phyloP scores from a whole-genome alignment of 2,329 filamentous ascomycete species.

The Alternaria solani region DNA sequence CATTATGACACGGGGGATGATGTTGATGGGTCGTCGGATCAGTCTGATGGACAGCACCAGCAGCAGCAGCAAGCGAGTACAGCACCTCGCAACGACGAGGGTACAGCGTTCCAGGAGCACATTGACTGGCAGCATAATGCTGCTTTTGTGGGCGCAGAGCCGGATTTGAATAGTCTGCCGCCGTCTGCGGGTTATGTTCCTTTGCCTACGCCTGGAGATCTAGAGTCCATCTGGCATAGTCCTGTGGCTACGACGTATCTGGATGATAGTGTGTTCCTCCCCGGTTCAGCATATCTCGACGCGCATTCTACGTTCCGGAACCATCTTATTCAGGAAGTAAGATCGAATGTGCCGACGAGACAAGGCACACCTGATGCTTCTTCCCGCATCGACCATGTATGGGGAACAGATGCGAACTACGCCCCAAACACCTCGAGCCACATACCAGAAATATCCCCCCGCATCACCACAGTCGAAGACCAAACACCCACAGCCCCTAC shows the following conservation, averaged over 20 bases:
- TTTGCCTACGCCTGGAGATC: not conserved
- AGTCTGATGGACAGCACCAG: not conserved
- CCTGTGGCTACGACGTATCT: conserved; percentile 5
- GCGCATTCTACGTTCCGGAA: conserved; percentile 27
- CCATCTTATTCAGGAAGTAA: conserved; percentile 26
- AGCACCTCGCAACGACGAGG: not conserved
- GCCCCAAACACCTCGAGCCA: not conserved
- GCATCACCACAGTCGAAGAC: not conserved
- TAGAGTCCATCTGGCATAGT: conserved; percentile 6
- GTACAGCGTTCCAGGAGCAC: not conserved
- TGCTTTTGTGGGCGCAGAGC: not conserved
- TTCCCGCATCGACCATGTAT: not conserved
- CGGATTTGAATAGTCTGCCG: not conserved
- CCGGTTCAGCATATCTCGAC: conserved; percentile 28
- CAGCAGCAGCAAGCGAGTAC: not conserved
- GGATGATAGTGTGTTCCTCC: conserved; percentile 21
- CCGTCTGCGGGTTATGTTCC: not conserved
- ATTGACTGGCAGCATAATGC: not conserved
- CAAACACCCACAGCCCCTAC: not conserved
- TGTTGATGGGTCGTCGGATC: not conserved
- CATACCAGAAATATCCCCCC: not conserved
- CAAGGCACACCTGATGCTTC: conserved; percentile 19
- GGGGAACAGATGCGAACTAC: not conserved
- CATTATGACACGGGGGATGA: not conserved
- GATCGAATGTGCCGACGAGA: conserved; percentile 17